These are phyloP conservation scores for Dactylellina cionopaga DNA, from an alignment of 2,329 filamentous ascomycete genomes.

Conservation along the genomic window DNA sequence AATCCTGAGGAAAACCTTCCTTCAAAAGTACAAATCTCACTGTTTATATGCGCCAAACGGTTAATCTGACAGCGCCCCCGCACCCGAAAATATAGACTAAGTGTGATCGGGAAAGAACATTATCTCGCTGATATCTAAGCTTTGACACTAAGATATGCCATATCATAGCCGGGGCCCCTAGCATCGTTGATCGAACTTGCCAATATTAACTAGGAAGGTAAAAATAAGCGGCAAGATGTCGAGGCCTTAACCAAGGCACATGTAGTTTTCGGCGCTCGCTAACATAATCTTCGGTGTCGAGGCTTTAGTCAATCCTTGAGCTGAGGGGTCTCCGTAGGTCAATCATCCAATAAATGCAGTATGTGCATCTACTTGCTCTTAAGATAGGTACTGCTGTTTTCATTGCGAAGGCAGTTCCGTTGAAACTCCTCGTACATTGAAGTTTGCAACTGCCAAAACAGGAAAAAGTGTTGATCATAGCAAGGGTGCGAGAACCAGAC, in stretches of 20 bases:
- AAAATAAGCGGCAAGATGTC: neutral
- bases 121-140: constrained; percentile 33
- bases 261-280: constrained; percentile 26
- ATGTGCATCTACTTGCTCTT: neutral
- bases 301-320: constrained; percentile 3
- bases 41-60: too few species aligned
- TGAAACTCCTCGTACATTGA: neutral
- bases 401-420: constrained; percentile 8
- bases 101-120: constrained; percentile 30
- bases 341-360: neutral
- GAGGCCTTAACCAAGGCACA: neutral
- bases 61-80: neutral
- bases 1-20: neutral
- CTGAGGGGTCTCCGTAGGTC: neutral
- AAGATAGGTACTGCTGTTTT: neutral
- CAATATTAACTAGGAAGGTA: constrained; percentile 25
- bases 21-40: neutral
- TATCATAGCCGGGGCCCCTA: neutral
- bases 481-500: neutral
- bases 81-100: neutral
- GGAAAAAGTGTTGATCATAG: constrained; percentile 29
- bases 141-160: constrained; percentile 31
- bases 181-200: constrained; percentile 21
- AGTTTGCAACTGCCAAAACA: constrained; percentile 24
- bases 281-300: neutral